Evolutionary conservation across 2,329 filamentous ascomycete species (phyloP).

Genomic region (Rutstroemia sp.): DNA sequence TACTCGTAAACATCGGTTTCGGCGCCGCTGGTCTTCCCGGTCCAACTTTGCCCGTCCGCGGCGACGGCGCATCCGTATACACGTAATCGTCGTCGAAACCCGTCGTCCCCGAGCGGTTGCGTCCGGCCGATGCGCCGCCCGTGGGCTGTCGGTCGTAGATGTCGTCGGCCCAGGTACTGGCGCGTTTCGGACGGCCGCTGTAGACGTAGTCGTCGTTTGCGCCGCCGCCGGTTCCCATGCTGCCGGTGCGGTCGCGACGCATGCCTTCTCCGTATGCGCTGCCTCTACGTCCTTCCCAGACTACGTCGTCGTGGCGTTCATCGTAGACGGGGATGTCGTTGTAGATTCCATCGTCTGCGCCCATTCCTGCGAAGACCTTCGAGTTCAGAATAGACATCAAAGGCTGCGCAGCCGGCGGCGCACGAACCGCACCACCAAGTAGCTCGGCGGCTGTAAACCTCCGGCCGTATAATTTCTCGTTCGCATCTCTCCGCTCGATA

Average conservation of each 20-base stretch:
- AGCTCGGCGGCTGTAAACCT: conserved; percentile 76
- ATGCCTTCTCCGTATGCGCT: conserved; percentile 63
- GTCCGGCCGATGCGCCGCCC: conserved; percentile 27
- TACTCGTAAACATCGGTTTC: conserved; percentile 72
- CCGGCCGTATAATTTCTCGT: conserved; percentile 89
- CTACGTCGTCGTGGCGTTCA: conserved; percentile 70
- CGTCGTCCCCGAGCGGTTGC: conserved; percentile 35
- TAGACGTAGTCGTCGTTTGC: conserved; percentile 41
- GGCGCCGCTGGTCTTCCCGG: conserved; percentile 78
- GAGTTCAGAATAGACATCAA: conserved; percentile 82
- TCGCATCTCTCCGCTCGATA: conserved; percentile 91
- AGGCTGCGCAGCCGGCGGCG: conserved; percentile 75
- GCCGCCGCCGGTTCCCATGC: conserved; percentile 24
- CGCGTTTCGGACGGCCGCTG: conserved; percentile 50
- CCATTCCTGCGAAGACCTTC: conserved; percentile 67
- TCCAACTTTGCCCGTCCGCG: conserved; percentile 36
- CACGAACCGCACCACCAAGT: conserved; percentile 67
- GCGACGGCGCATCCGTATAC: conserved; percentile 43
- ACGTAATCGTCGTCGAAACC: conserved; percentile 44
- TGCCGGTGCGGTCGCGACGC: conserved; percentile 41
- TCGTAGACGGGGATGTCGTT: conserved; percentile 92
- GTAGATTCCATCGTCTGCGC: conserved; percentile 65
- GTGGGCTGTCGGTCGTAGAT: conserved; percentile 55
- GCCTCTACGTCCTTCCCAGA: conserved; percentile 73
- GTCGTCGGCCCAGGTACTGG: conserved; percentile 70